These are phyloP conservation scores for Penicillium dipodomyicola DNA, from an alignment of 495 filamentous ascomycete species.

Conservation along the genomic window DNA sequence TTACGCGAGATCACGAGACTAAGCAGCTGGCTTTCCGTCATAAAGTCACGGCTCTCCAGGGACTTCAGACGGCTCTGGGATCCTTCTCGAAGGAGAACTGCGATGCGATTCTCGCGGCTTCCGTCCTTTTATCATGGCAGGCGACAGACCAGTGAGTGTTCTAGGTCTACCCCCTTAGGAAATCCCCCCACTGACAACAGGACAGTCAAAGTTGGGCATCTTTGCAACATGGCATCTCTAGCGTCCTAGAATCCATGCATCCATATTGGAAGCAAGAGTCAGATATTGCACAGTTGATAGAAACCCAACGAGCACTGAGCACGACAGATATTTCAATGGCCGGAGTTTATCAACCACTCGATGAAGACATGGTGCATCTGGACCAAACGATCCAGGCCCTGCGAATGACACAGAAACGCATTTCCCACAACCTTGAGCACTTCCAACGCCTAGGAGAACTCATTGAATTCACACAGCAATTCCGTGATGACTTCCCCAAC, in stretches of 20 bases:
- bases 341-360: constrained; percentile 42
- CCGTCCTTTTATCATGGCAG: constrained; percentile 93
- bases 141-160: constrained; percentile 85
- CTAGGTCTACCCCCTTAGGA: constrained; percentile 30
- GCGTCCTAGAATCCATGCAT: constrained; percentile 88
- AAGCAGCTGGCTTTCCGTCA: constrained; percentile 85
- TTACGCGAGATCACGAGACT: constrained; percentile 77
- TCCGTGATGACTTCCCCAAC: constrained; percentile 70
- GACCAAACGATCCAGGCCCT: constrained; percentile 54
- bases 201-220: constrained; percentile 85
- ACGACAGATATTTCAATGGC: constrained; percentile 53
- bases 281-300: constrained; percentile 78
- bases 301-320: constrained; percentile 55
- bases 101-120: constrained; percentile 89
- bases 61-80: constrained; percentile 81
- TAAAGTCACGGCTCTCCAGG: constrained; percentile 77
- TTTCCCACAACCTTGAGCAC: constrained; percentile 72
- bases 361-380: constrained; percentile 68
- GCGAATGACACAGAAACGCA: constrained; percentile 64
- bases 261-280: constrained; percentile 83
- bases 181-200: constrained; percentile 30
- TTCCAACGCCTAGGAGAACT: constrained; percentile 73
- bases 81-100: constrained; percentile 82
- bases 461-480: constrained; percentile 73
- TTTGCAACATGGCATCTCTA: constrained; percentile 86